Evolutionary conservation across 305 asterid genomes (phyloP), one percentile per base, ranked within the genome.

Genomic region (Fraxinus paxiana): DNA sequence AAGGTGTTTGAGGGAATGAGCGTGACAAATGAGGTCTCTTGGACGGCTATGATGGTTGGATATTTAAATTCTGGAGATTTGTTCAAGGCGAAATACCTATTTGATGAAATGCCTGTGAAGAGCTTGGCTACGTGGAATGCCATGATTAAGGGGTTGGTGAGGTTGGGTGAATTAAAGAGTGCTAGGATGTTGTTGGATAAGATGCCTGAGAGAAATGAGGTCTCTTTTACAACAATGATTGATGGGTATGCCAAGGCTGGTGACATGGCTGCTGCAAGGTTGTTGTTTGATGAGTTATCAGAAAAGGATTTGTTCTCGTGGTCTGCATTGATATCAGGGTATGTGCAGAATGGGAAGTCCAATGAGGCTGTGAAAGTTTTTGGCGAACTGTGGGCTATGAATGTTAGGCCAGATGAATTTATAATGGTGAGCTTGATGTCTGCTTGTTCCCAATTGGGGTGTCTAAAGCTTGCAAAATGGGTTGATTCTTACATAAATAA

Each of bases 191-290:
- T 92, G 86, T 88, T 94, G 38, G 86, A 91, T 51, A 82, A 54
- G 31, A 92, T 94, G 97, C 90, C 91, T 38, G 80, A 67, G 43
- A 86, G 84, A 75, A 81, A 88, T 78, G 90, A 80, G 78, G 89
- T 92, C 6, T 86, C 95, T 0, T 94, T 81, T 77, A 90, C 97
- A 4, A 87, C 91, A 0, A 77, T 92, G 88, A 89, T 94, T 73
- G 92, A 90, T 83, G 93, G 94, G 37, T 89, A 89, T 83, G 92
- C 93, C n/a, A 91, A 92, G 85, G 87, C 84, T 26, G 93, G 97
- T 33, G 95, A 91, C 80, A 91, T 90, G 97, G 89, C 80, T 6
- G 87, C 92, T 0, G 94, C 97, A 6, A 91, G 93, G 85, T 74
- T 83, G 59, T 81, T 94, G 86, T 92, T 94, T 54, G 87, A 94